Base-by-base conservation (phyloP, 331 rosid species). In the Ulmus americana region DNA sequence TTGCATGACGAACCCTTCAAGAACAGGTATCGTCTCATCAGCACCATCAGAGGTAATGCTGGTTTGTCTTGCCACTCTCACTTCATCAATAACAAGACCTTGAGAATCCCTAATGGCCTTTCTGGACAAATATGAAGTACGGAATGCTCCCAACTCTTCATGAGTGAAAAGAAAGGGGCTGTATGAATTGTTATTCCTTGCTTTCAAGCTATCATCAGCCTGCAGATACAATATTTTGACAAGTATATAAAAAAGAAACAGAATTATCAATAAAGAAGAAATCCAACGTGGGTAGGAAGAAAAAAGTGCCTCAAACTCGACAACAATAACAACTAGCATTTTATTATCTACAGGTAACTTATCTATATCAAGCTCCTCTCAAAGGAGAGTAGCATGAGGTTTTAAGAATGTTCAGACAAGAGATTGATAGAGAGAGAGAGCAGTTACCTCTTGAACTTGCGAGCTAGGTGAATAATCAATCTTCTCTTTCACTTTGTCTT, bases 1-100 rank as follows among this genome's bases (percentile, higher is more conserved):
- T 69, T 73, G 83, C 72, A 90, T 61, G 56, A 90, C 20, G 48
- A 87, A 90, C 64, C 91, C 71, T 79, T 94, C 92, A 64, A 89
- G 74, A 77, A 73, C 91, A 20, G 98, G 95, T 79, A 72, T 68
- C 61, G 77, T 63, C 45, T 76, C 84, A 44, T 75, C 83, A 28
- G 66, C 57, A 69, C 55, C 74, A 41, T 72, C 83, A 65, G 64
- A 2, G 41, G 60, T 55, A 50, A 52, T 64, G 67, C 58, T 54
- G 45, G 70, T 45, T 9, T 64, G 70, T 69, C 59, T 49, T 61
- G 55, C 46, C 55, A 39, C 59, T 70, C 71, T 74, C 74, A 75
- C 63, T 66, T 71, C 75, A 63, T 60, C 72, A 55, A 47, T 43
- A 52, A 67, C 40, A 35, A 39, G 61, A 65, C 50, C 59, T 48